Evolutionary conservation across 257 asterid genomes (phyloP).

Genomic region (Gentiana dahurica): DNA sequence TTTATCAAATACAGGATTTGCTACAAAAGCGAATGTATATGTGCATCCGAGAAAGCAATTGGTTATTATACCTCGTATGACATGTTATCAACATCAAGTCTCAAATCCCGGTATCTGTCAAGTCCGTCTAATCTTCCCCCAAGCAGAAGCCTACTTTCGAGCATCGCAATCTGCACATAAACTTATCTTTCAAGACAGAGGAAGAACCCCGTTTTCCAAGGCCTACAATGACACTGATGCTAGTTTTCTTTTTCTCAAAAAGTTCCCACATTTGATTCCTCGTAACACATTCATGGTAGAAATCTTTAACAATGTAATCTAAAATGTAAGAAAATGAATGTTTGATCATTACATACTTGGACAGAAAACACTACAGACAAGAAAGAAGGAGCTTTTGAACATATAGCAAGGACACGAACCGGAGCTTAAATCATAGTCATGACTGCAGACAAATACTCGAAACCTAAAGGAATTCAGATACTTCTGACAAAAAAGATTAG

Average conservation of each 20-base stretch:
- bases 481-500: neutral
- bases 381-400: too few species aligned
- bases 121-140: conserved; percentile 41
- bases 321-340: too few species aligned
- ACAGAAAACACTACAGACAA: too few species aligned
- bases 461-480: too few species aligned
- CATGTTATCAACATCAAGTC: conserved; percentile 80
- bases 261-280: too few species aligned
- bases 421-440: too few species aligned
- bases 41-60: neutral
- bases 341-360: too few species aligned
- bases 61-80: conserved; percentile 52
- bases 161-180: conserved; percentile 55
- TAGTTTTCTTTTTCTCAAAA: too few species aligned
- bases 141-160: conserved; percentile 51
- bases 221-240: too few species aligned
- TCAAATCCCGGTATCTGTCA: conserved; percentile 52
- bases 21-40: neutral
- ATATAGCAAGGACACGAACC: too few species aligned
- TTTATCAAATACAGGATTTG: neutral
- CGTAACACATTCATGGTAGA: neutral
- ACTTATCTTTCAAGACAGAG: neutral
- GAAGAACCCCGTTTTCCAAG: too few species aligned
- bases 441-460: too few species aligned
- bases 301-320: neutral